Evolutionary conservation across 208 protist species (phyloP).

Genomic region (Crithidia sp.): DNA sequence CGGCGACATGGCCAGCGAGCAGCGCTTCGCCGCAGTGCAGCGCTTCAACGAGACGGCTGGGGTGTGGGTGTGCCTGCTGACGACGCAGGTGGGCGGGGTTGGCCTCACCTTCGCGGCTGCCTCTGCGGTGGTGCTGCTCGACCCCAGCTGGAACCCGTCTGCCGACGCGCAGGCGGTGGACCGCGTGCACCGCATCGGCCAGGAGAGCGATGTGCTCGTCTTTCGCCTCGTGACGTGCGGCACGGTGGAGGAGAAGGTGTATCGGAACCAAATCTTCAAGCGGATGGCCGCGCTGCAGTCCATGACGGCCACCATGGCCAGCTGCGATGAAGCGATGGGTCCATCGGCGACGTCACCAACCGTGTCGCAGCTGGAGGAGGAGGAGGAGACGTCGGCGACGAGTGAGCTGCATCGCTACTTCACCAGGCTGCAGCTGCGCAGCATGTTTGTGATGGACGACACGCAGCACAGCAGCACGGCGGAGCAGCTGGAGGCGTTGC

Average conservation of each 20-base stretch:
- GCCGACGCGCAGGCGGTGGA: constrained; percentile 97
- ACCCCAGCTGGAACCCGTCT: constrained; percentile 97
- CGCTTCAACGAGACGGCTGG: constrained; percentile 79
- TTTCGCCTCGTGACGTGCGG: constrained; percentile 96
- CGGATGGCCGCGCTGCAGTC: constrained; percentile 79
- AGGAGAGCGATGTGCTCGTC: constrained; percentile 94
- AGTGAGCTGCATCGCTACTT: constrained; percentile 79
- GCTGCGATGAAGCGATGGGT: neutral
- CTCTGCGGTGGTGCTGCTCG: constrained; percentile 96
- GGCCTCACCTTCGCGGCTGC: constrained; percentile 97
- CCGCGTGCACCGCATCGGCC: constrained; percentile 98
- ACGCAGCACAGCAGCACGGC: constrained; percentile 64
- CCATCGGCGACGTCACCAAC: neutral
- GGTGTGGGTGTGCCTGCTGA: constrained; percentile 93
- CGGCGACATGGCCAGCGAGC: constrained; percentile 53
- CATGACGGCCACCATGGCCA: constrained; percentile 2
- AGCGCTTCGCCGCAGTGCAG: constrained; percentile 66
- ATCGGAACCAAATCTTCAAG: constrained; percentile 98
- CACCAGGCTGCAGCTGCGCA: constrained; percentile 79
- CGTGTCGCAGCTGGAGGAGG: neutral
- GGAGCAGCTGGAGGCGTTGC: constrained; percentile 60
- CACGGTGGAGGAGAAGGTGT: constrained; percentile 98
- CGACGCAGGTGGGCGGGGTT: constrained; percentile 97
- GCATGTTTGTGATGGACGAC: constrained; percentile 76
- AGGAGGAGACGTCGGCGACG: constrained; percentile 2